phyloP scores from a whole-genome alignment of 2,329 filamentous ascomycete species.

The Botrytis aclada region DNA sequence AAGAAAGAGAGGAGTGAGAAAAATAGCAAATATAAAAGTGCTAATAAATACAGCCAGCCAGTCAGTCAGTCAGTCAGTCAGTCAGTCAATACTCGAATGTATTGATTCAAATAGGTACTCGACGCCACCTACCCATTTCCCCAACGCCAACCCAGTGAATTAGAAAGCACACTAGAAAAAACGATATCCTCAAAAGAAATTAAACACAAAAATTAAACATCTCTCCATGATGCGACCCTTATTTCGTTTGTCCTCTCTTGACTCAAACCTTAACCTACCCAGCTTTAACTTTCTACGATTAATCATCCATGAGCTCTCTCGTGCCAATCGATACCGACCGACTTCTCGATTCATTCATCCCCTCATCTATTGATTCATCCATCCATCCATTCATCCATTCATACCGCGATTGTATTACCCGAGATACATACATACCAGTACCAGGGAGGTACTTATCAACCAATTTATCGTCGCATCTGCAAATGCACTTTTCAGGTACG shows the following conservation, averaged over 20 bases:
- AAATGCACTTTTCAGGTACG: neutral
- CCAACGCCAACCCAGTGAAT: neutral
- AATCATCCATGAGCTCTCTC: neutral
- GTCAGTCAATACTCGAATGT: neutral
- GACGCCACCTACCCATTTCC: neutral
- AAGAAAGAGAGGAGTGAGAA: neutral
- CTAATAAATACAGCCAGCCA: neutral
- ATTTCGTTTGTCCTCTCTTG: neutral
- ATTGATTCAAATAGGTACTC: neutral
- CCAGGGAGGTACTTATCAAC: neutral
- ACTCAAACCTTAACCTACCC: neutral
- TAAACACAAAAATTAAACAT: neutral
- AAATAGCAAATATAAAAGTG: neutral
- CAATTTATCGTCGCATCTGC: neutral
- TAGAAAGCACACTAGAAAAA: neutral
- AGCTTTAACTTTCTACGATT: neutral
- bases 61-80: no score
- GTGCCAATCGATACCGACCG: neutral
- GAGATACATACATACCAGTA: neutral
- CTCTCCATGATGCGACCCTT: neutral
- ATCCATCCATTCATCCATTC: neutral
- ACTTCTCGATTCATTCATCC: neutral
- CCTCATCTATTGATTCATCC: neutral
- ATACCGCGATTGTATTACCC: neutral
- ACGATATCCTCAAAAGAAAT: neutral